A percentile compares a stretch with the other conserved stretches of the same genome.
phyloP scores from a whole-genome alignment of 345 rosid species.

The Salix purpurea region DNA sequence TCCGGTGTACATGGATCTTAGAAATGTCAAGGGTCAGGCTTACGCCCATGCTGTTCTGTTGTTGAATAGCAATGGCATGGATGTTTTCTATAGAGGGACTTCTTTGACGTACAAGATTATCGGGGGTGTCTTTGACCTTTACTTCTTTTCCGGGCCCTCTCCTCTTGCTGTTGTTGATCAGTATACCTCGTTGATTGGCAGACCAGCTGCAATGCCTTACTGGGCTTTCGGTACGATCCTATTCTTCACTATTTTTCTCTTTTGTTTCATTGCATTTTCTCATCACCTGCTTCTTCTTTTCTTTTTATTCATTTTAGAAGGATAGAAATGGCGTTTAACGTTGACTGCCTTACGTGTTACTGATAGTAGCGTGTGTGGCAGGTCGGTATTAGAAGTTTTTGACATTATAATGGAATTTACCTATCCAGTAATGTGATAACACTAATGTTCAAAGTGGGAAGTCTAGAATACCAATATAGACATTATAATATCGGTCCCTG shows the following conservation, averaged over 20 bases:
- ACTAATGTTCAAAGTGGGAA: background rate
- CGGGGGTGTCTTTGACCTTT: conserved; percentile 91
- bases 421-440: background rate
- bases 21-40: conserved; percentile 63
- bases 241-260: conserved; percentile 4
- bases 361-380: background rate
- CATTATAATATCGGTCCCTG: no score
- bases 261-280: background rate
- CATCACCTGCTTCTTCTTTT: background rate
- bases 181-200: conserved; percentile 71
- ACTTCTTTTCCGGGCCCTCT: conserved; percentile 77
- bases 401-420: background rate
- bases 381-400: background rate
- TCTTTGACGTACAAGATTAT: conserved; percentile 87
- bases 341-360: background rate
- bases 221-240: conserved; percentile 78
- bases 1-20: conserved; percentile 93
- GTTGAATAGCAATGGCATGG: conserved; percentile 96
- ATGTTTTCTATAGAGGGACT: conserved; percentile 72
- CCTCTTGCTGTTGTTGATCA: conserved; percentile 83
- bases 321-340: no score
- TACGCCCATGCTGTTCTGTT: conserved; percentile 74
- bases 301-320: background rate
- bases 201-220: conserved; percentile 99
- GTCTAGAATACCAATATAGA: background rate